phyloP scores from a whole-genome alignment of 352 stramenopile genomes.

The Pythium rishiriense region DNA sequence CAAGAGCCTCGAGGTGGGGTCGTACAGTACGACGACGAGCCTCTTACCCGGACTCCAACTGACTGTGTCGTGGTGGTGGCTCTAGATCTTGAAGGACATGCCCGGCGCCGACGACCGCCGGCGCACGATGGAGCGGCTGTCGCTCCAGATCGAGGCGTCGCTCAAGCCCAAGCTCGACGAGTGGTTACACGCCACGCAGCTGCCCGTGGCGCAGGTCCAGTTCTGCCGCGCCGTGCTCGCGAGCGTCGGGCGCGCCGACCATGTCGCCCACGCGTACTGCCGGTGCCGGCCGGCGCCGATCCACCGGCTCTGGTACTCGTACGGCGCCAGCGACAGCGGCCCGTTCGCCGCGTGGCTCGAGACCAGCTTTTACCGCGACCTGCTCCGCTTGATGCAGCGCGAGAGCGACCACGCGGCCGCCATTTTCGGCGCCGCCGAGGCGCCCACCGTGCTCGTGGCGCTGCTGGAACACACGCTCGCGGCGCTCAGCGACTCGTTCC shows the following conservation, averaged over 20 bases:
- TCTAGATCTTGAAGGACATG: constrained; percentile 53
- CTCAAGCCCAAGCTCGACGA: constrained; percentile 48
- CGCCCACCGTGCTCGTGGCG: constrained; percentile 36
- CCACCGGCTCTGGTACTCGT: constrained; percentile 63
- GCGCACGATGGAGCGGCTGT: constrained; percentile 53
- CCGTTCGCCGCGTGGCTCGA: constrained; percentile 50
- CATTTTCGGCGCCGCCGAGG: constrained; percentile 43
- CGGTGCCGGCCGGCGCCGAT: constrained; percentile 40
- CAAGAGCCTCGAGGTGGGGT: constrained; percentile 47
- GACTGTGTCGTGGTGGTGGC: too few relatives aligned
- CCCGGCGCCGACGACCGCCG: constrained; percentile 55
- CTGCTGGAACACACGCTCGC: constrained; percentile 56
- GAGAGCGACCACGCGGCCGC: constrained; percentile 44
- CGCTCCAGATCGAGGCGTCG: constrained; percentile 50
- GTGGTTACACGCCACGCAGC: constrained; percentile 40
- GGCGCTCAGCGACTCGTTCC: constrained; percentile 51
- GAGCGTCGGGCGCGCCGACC: constrained; percentile 45
- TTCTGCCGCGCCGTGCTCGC: constrained; percentile 51
- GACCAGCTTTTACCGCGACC: constrained; percentile 53
- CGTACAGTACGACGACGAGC: too few relatives aligned
- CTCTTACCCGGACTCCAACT: too few relatives aligned
- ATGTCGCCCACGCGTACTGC: constrained; percentile 51
- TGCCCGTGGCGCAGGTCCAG: constrained; percentile 43
- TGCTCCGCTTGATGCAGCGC: constrained; percentile 54
- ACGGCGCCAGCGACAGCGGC: constrained; percentile 27